Evolutionary conservation across 1,284 basidiomycete genomes (phyloP).

Genomic region (Agroathelia rolfsii): DNA sequence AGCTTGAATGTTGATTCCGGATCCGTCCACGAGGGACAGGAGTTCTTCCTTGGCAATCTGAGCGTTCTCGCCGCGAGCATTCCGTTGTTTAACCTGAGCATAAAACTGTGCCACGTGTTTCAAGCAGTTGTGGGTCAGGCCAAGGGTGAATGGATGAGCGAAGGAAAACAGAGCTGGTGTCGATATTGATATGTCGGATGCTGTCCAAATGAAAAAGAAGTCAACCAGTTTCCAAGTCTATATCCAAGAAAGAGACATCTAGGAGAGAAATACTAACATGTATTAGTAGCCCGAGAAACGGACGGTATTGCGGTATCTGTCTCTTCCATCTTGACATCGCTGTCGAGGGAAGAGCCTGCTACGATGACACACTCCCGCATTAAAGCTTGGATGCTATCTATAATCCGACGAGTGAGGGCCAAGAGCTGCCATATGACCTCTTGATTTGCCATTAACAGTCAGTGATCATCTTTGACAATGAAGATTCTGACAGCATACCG

Average conservation of each 20-base stretch:
- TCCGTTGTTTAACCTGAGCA: conserved; percentile 36
- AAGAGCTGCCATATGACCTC: conserved; percentile 64
- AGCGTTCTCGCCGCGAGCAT: conserved; percentile 46
- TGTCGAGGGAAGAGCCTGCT: conserved; percentile 11
- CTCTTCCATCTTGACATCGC: conserved; percentile 11
- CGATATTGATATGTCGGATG: conserved; percentile 8
- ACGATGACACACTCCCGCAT: conserved; percentile 52
- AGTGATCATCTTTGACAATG: background rate
- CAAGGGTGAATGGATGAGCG: conserved; percentile 49
- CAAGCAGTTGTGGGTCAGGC: conserved; percentile 36
- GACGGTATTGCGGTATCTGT: too few relatives aligned
- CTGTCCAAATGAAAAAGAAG: background rate
- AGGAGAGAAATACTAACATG: too few relatives aligned
- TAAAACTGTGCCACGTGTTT: conserved; percentile 50
- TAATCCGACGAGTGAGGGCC: conserved; percentile 46
- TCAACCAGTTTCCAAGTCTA: conserved; percentile 14
- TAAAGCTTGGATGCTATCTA: conserved; percentile 50
- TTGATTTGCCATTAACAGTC: conserved; percentile 18
- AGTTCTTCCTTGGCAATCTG: conserved; percentile 54
- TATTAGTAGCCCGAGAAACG: too few relatives aligned
- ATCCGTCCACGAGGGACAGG: conserved; percentile 49
- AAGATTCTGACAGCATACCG: conserved; percentile 24
- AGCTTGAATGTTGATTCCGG: conserved; percentile 47
- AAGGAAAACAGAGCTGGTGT: conserved; percentile 45
- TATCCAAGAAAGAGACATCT: conserved; percentile 13